Conservation (phyloP, 257 asterid genomes). For the Nicotiana benthamiana region DNA sequence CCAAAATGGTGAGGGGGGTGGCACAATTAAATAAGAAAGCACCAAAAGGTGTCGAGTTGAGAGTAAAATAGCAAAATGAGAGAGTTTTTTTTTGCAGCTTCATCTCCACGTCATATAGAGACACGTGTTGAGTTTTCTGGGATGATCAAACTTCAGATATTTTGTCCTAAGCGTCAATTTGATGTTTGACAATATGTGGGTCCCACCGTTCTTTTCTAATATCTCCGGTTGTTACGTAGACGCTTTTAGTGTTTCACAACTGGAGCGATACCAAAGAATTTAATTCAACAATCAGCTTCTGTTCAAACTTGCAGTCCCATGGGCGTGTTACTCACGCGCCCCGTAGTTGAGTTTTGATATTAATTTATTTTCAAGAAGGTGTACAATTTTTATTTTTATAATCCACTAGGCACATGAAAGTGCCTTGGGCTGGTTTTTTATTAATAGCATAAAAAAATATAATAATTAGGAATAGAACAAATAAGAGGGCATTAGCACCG, state of each 20-base stretch:
- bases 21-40: no score
- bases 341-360: no score
- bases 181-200: constrained; percentile 29
- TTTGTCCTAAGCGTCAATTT: constrained; percentile 29
- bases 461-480: no score
- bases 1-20: no score
- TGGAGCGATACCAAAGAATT: not conserved
- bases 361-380: no score
- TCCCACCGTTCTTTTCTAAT: constrained; percentile 36
- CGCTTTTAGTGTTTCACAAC: constrained; percentile 18
- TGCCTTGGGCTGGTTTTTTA: no score
- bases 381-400: no score
- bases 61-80: not conserved
- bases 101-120: constrained; percentile 27
- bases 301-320: not conserved
- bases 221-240: constrained; percentile 20
- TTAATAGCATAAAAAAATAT: no score
- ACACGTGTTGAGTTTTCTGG: constrained; percentile 35
- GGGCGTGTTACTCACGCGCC: not conserved
- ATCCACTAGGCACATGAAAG: no score
- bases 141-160: constrained; percentile 23
- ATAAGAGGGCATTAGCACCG: no score
- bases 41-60: not conserved
- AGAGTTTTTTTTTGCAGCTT: not conserved
- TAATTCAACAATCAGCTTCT: not conserved